Conservation (phyloP, 2,329 filamentous ascomycete species). For the Plenodomus biglobosus region DNA sequence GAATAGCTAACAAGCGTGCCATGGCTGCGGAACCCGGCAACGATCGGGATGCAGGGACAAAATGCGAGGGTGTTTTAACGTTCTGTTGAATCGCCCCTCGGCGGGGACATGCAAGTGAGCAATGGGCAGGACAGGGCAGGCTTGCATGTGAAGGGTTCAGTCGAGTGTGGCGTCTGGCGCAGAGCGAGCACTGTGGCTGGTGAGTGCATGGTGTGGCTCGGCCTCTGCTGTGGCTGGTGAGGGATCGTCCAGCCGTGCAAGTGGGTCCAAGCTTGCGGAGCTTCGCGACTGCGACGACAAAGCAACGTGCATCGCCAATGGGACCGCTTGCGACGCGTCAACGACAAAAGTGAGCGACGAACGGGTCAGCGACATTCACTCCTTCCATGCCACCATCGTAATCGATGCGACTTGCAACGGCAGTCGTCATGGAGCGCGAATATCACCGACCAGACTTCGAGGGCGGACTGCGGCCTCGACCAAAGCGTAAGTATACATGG, state of each 20-base stretch:
- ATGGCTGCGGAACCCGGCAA: conserved; percentile 12
- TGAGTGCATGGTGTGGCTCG: conserved; percentile 2
- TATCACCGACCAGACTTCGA: conserved; percentile 41
- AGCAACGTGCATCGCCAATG: conserved; percentile 5
- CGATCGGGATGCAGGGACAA: conserved; percentile 8
- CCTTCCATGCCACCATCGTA: conserved; percentile 9
- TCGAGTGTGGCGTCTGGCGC: background rate
- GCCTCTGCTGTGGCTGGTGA: background rate
- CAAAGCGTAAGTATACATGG: conserved; percentile 38
- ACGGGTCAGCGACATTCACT: background rate
- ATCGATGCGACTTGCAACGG: conserved; percentile 2
- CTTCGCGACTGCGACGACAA: conserved; percentile 4
- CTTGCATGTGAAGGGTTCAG: conserved; percentile 6
- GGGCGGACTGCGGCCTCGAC: conserved; percentile 36
- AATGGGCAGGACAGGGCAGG: conserved; percentile 5
- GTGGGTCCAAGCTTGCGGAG: conserved; percentile 1
- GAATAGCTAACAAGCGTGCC: conserved; percentile 4
- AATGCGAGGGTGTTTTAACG: conserved; percentile 8
- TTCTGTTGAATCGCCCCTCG: conserved; percentile 24
- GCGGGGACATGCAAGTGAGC: conserved; percentile 18
- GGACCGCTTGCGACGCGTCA: background rate
- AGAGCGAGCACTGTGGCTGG: background rate
- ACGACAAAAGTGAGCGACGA: background rate
- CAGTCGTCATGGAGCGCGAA: conserved; percentile 40
- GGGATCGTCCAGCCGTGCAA: no score